Base-by-base conservation (phyloP, 1,284 basidiomycete genomes). In the Papiliotrema terrestris region DNA sequence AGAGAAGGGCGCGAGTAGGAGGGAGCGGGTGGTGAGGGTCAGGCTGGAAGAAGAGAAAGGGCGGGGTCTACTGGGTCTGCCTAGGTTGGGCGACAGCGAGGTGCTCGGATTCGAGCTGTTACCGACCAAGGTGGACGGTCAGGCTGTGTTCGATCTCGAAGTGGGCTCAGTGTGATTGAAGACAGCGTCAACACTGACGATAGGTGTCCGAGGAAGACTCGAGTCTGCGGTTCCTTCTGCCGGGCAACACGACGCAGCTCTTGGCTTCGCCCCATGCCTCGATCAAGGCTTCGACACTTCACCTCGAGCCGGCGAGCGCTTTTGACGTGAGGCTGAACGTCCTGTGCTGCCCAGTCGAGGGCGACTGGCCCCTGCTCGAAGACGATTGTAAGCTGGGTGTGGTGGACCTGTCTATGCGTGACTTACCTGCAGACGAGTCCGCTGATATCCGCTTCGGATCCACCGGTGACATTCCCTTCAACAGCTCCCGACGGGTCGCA, bases 351-450 rank as follows among this genome's bases (percentile, higher is more conserved):
- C 66, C 66, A 17, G 62, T 62, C 4, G 65, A 68, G 49, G 69
- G 70, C 3, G 69, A 72, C 39, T 78, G 76, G 76, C 76, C 76
- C 29, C 61, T 78, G 37, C 55, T 75, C 11, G 59, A 69, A 17
- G 76, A 78, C 53, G 76, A 78, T 57, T 65, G 68, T 68, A 48
- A 66, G 68, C 57, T 19, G n/a, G n/a, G n/a, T n/a, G n/a, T n/a
- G n/a, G n/a, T n/a, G n/a, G n/a, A n/a, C n/a, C n/a, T n/a, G n/a
- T n/a, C n/a, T n/a, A n/a, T n/a, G n/a, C n/a, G n/a, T n/a, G n/a
- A n/a, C n/a, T n/a, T n/a, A n/a, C n/a, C n/a, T 8, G 2, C 52
- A 71, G 69, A 65, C 57, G 73, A 74, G 59, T 60, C 65, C 2
- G 67, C 74, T 13, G 73, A 76, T 56, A 63, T 72, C n/a, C 61